Evolutionary conservation across 371 early-diverging fungal species (phyloP).

Genomic region (Actinomortierella ambigua): DNA sequence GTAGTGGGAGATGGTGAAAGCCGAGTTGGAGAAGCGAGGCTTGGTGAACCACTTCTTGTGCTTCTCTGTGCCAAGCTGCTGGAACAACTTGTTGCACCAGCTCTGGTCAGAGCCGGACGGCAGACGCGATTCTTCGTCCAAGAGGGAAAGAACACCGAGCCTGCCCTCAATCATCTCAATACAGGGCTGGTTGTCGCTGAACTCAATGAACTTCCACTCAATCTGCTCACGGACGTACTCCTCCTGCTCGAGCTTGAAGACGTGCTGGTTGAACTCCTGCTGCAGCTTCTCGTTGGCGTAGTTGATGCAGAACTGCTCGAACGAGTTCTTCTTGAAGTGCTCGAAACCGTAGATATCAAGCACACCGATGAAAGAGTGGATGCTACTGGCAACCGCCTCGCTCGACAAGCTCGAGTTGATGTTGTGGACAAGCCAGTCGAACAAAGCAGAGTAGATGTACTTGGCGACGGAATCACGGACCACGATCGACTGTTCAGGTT

Average conservation of each 20-base stretch:
- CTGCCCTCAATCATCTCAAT: slow-evolving; percentile 98
- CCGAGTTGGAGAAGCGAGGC: slow-evolving; percentile 84
- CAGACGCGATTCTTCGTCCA: slow-evolving; percentile 96
- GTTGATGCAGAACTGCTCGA: slow-evolving; percentile 99
- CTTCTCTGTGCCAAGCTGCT: slow-evolving; percentile 70
- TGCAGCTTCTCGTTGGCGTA: slow-evolving; percentile 98
- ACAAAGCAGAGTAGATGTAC: slow-evolving; percentile 90
- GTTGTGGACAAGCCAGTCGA: slow-evolving; percentile 91
- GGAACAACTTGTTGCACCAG: slow-evolving; percentile 86
- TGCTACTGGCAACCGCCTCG: slow-evolving; percentile 56
- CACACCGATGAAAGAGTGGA: slow-evolving; percentile 88
- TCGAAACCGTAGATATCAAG: slow-evolving; percentile 98
- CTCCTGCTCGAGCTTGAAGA: slow-evolving; percentile 95
- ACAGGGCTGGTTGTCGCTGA: slow-evolving; percentile 99
- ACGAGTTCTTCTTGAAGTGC: slow-evolving; percentile 97
- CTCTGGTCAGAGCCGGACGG: slow-evolving; percentile 89
- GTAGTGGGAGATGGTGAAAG: slow-evolving; percentile 91
- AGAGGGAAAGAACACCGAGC: slow-evolving; percentile 92
- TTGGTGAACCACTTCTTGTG: slow-evolving; percentile 85
- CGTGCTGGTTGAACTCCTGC: slow-evolving; percentile 95
- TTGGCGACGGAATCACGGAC: slow-evolving; percentile 94
- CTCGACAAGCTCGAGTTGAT: slow-evolving; percentile 83
- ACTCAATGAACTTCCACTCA: slow-evolving; percentile 91
- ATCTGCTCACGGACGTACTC: slow-evolving; percentile 94
- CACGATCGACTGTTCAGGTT: slow-evolving; percentile 74